Evolutionary conservation across 352 stramenopile genomes (phyloP).

Genomic region (Elongisporangium anandrum): DNA sequence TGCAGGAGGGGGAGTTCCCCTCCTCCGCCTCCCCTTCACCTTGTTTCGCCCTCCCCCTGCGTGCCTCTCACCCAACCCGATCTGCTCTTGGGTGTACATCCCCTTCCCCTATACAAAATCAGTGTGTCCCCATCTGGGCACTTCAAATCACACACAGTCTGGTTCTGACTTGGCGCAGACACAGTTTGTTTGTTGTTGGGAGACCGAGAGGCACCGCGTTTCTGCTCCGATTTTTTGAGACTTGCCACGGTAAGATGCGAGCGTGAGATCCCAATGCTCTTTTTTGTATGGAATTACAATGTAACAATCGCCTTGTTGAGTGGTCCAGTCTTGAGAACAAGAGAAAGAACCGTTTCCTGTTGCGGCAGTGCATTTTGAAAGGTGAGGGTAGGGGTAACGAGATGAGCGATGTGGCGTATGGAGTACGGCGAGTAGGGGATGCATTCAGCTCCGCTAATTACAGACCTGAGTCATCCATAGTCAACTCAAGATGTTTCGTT

Average conservation of each 20-base stretch:
- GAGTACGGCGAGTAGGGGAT: background rate
- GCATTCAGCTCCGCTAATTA: background rate
- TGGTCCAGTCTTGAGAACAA: slow-evolving; percentile 19
- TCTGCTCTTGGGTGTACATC: slow-evolving; percentile 9
- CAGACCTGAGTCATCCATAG: background rate
- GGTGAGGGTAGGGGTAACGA: slow-evolving; percentile 1
- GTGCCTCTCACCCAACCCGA: background rate
- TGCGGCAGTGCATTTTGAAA: slow-evolving; percentile 6
- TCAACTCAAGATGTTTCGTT: background rate
- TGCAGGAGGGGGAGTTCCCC: slow-evolving; percentile 12
- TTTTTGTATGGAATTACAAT: slow-evolving; percentile 22
- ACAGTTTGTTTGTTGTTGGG: background rate
- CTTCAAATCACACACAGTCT: background rate
- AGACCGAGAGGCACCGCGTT: slow-evolving; percentile 6
- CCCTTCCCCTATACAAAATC: slow-evolving; percentile 4
- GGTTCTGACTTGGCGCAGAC: background rate
- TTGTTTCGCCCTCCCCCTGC: slow-evolving; percentile 2
- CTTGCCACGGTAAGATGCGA: background rate
- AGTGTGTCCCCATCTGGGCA: background rate
- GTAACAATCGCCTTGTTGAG: slow-evolving; percentile 30
- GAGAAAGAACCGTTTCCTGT: slow-evolving; percentile 6
- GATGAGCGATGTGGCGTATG: slow-evolving; percentile 4
- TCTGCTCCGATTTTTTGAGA: slow-evolving; percentile 1
- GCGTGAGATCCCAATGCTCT: slow-evolving; percentile 1
- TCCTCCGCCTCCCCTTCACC: slow-evolving; percentile 7